These are phyloP conservation scores for Entomortierella chlamydospora DNA, from an alignment of 192 early-diverging fungal genomes.

Conservation along the genomic window DNA sequence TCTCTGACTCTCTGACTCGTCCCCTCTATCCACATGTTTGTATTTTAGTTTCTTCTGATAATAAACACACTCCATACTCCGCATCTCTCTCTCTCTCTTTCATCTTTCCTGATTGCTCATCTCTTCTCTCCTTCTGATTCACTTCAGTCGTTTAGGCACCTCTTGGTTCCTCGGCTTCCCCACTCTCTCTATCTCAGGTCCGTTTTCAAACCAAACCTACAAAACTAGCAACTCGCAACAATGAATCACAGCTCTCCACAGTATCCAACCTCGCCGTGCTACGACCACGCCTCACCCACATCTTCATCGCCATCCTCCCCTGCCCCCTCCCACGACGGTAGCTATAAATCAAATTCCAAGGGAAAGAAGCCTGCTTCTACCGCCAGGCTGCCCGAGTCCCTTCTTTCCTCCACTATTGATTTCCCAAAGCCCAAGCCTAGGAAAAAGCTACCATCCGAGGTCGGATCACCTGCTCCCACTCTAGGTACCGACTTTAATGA, in stretches of 20 bases:
- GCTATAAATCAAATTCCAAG: constrained; percentile 40
- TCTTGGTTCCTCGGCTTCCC: constrained; percentile 4
- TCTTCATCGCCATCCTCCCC: constrained; percentile 49
- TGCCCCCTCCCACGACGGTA: constrained; percentile 52
- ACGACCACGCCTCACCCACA: constrained; percentile 48
- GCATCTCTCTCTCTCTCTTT: not conserved
- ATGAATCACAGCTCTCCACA: constrained; percentile 54
- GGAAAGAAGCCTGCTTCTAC: constrained; percentile 33
- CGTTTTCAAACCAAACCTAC: not conserved
- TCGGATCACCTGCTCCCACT: constrained; percentile 44
- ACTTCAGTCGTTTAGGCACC: constrained; percentile 8
- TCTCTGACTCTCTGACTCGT: not conserved
- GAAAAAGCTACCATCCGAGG: constrained; percentile 43
- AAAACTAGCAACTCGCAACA: not conserved
- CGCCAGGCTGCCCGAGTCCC: constrained; percentile 43
- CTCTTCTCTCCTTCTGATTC: not conserved
- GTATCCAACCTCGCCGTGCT: constrained; percentile 46
- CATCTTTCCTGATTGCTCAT: not conserved
- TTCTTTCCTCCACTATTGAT: constrained; percentile 52
- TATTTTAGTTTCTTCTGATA: not conserved
- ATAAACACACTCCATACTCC: not conserved
- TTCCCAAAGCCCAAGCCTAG: constrained; percentile 54
- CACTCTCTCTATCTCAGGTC: not conserved
- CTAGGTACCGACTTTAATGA: constrained; percentile 7
- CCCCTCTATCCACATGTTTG: not conserved